Evolutionary conservation across 2,329 filamentous ascomycete genomes (phyloP).

Genomic region (Fusarium guadeloupense): DNA sequence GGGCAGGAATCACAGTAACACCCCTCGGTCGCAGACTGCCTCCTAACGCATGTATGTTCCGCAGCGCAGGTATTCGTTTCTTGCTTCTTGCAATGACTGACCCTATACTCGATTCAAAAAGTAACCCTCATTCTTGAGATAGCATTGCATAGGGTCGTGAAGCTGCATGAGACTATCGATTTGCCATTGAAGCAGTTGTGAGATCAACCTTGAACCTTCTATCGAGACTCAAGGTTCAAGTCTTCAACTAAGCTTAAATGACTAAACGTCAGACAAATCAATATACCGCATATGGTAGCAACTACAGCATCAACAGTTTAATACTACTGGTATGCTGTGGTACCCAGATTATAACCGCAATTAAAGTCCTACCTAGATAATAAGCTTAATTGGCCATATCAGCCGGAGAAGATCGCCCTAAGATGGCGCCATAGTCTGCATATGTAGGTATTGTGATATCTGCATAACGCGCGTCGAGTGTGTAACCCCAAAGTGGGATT

Average conservation of each 20-base stretch:
- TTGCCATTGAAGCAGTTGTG: rapidly evolving
- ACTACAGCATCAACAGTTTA: too few relatives aligned
- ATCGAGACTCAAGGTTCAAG: neutral
- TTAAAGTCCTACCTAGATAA: neutral
- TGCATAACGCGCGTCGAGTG: slow-evolving; percentile 7
- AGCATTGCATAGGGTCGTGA: rapidly evolving
- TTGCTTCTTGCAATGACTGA: too few relatives aligned
- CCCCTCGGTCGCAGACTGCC: neutral
- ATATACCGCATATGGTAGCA: too few relatives aligned
- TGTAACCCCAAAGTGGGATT: neutral
- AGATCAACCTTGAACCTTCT: neutral
- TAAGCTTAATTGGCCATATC: neutral
- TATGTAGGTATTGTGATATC: neutral
- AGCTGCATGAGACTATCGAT: neutral
- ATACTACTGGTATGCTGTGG: slow-evolving; percentile 6
- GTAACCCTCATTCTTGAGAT: neutral
- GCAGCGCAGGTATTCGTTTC: neutral
- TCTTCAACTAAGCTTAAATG: too few relatives aligned
- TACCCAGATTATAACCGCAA: neutral
- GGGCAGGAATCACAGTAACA: neutral
- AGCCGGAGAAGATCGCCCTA: neutral
- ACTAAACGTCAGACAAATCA: too few relatives aligned
- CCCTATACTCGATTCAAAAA: neutral
- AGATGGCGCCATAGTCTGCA: slow-evolving; percentile 11
- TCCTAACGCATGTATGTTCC: neutral